Percentiles rank a stretch among this genome's conserved stretches.
These are phyloP conservation scores for Dipodascopsis uninucleata DNA, from an alignment of 805 yeast species.

Conservation along the genomic window DNA sequence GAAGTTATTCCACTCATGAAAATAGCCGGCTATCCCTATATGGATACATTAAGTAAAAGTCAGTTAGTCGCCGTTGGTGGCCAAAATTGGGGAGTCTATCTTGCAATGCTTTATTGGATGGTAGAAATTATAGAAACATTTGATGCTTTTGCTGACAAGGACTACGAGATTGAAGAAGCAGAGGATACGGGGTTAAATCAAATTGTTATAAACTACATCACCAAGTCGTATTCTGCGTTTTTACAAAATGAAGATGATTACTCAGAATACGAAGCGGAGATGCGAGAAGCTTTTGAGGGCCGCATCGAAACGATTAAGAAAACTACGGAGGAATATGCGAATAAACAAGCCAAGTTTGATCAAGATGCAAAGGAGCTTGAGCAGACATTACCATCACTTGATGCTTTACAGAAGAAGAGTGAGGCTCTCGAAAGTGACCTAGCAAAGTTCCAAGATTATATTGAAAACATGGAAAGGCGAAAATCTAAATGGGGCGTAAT, in stretches of 20 bases:
- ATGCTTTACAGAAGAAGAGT: slow-evolving; percentile 53
- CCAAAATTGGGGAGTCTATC: slow-evolving; percentile 70
- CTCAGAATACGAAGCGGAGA: slow-evolving; percentile 49
- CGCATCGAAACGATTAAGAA: slow-evolving; percentile 49
- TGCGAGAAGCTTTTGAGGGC: slow-evolving; percentile 53
- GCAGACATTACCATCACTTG: slow-evolving; percentile 46
- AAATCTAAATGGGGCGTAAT: slow-evolving; percentile 61
- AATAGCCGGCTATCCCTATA: slow-evolving; percentile 69
- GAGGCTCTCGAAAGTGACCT: slow-evolving; percentile 68
- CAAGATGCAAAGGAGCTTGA: slow-evolving; percentile 43
- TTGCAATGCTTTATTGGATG: slow-evolving; percentile 83
- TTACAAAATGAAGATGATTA: slow-evolving; percentile 64
- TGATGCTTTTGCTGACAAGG: slow-evolving; percentile 41
- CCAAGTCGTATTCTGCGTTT: slow-evolving; percentile 64
- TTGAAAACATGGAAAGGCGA: slow-evolving; percentile 58
- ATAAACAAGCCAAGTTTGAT: slow-evolving; percentile 43
- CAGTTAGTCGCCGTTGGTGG: slow-evolving; percentile 92
- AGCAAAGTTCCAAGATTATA: slow-evolving; percentile 65
- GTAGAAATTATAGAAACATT: slow-evolving; percentile 49
- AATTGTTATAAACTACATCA: slow-evolving; percentile 57
- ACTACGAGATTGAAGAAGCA: slow-evolving; percentile 36
- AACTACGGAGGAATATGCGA: slow-evolving; percentile 44
- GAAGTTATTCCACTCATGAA: slow-evolving; percentile 70
- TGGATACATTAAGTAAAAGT: slow-evolving; percentile 75
- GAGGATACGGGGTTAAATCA: slow-evolving; percentile 47